These are phyloP conservation scores for Cladosporium cucumerinum DNA, from an alignment of 2,329 filamentous ascomycete species.

Conservation along the genomic window DNA sequence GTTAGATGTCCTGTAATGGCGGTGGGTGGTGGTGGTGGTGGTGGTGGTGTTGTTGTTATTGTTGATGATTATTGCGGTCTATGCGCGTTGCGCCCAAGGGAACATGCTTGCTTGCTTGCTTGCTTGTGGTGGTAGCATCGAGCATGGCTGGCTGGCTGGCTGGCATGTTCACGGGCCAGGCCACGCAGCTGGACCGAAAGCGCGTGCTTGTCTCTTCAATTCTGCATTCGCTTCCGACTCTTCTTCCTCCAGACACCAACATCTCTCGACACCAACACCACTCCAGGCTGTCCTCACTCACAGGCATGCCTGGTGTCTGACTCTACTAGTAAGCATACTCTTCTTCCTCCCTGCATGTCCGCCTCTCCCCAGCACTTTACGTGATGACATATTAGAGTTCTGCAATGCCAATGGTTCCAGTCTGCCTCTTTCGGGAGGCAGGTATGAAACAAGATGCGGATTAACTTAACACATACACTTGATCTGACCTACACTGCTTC, in stretches of 20 bases:
- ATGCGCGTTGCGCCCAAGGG: neutral
- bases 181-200: neutral
- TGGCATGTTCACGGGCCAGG: neutral
- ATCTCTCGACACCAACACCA: neutral
- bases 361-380: neutral
- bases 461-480: constrained; percentile 45
- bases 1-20: neutral
- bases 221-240: neutral
- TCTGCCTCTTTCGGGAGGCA: constrained; percentile 4
- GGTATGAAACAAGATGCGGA: constrained; percentile 42
- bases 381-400: constrained; percentile 49
- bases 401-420: constrained; percentile 48
- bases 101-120: neutral
- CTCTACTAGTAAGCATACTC: constrained; percentile 2
- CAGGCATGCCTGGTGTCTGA: neutral
- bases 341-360: neutral
- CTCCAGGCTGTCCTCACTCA: neutral
- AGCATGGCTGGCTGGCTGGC: too few relatives aligned
- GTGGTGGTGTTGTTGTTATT: too few relatives aligned
- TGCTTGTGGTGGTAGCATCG: neutral
- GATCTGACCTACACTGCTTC: constrained; percentile 38
- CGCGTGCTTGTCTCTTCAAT: neutral
- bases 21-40: too few relatives aligned
- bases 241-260: constrained; percentile 6
- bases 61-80: neutral